These are phyloP conservation scores for Lentithecium fluviatile DNA, from an alignment of 495 filamentous ascomycete genomes.

Conservation along the genomic window DNA sequence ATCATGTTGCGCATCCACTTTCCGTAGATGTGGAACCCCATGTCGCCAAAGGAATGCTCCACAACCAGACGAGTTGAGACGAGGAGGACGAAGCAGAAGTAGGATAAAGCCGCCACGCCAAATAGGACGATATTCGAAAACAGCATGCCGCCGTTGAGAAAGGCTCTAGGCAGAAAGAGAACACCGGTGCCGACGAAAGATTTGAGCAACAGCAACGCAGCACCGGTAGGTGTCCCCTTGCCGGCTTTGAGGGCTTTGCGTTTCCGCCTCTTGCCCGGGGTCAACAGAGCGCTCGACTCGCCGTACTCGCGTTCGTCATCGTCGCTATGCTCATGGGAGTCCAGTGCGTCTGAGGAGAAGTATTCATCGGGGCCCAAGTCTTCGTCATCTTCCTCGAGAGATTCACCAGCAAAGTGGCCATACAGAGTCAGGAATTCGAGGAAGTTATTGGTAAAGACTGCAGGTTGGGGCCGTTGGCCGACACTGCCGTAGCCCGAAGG, in stretches of 20 bases:
- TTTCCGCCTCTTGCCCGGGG: slow-evolving; percentile 66
- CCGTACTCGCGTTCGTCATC: slow-evolving; percentile 68
- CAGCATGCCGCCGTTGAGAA: slow-evolving; percentile 94
- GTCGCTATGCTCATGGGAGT: slow-evolving; percentile 45
- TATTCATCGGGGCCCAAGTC: slow-evolving; percentile 80
- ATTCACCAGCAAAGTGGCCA: slow-evolving; percentile 95
- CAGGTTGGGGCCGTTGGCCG: slow-evolving; percentile 45
- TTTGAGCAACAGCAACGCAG: slow-evolving; percentile 82
- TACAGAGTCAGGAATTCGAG: slow-evolving; percentile 93
- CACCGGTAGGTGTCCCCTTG: slow-evolving; percentile 68
- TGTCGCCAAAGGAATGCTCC: slow-evolving; percentile 90
- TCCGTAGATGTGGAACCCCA: slow-evolving; percentile 88
- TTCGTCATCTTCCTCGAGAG: slow-evolving; percentile 94
- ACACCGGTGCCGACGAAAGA: slow-evolving; percentile 97
- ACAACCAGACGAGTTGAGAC: slow-evolving; percentile 82
- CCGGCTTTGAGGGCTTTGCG: slow-evolving; percentile 69
- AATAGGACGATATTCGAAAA: slow-evolving; percentile 91
- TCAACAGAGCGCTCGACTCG: slow-evolving; percentile 79
- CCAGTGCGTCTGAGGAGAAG: slow-evolving; percentile 68
- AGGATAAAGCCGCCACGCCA: slow-evolving; percentile 77
- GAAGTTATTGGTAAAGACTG: slow-evolving; percentile 81
- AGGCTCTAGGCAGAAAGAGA: slow-evolving; percentile 89
- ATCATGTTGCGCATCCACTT: slow-evolving; percentile 85
- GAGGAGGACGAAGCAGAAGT: slow-evolving; percentile 93
- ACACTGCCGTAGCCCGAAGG: slow-evolving; percentile 41